Evolutionary conservation across 441 rosid genomes (phyloP).

Genomic region (Biscutella laevigata): DNA sequence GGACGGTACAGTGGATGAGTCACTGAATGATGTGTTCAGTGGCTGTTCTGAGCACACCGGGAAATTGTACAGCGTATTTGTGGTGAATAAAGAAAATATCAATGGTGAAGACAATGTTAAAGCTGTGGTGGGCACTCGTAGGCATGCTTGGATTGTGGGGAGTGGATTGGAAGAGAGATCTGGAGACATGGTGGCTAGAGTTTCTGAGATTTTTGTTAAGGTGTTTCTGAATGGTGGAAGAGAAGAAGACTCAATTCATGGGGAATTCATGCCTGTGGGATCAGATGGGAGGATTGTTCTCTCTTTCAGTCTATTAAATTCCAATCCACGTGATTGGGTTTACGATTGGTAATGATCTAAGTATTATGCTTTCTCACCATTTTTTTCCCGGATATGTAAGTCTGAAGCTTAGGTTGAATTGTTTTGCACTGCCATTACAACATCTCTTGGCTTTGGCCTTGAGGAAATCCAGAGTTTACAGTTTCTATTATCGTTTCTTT

Average conservation of each 20-base stretch:
- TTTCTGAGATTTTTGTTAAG: conserved; percentile 63
- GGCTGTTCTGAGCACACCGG: conserved; percentile 30
- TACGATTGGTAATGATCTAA: conserved; percentile 60
- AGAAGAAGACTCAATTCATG: conserved; percentile 58
- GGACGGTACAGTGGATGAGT: conserved; percentile 57
- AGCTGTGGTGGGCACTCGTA: conserved; percentile 73
- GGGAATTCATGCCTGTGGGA: conserved; percentile 92
- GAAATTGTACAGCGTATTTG: conserved; percentile 54
- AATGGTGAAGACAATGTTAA: conserved; percentile 31
- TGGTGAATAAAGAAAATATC: conserved; percentile 35
- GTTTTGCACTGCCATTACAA: background rate
- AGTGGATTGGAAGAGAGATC: conserved; percentile 34
- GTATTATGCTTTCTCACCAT: background rate
- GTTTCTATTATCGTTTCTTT: background rate
- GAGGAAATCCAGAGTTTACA: background rate
- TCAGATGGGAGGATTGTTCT: conserved; percentile 86
- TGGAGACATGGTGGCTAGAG: conserved; percentile 31
- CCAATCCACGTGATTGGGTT: conserved; percentile 74
- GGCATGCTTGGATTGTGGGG: conserved; percentile 82
- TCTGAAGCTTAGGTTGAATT: background rate
- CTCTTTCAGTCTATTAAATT: conserved; percentile 81
- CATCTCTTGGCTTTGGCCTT: background rate
- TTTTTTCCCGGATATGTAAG: background rate
- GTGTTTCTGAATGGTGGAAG: conserved; percentile 75
- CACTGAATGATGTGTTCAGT: conserved; percentile 35